A percentile compares a stretch with the other conserved stretches of the same genome.
Evolutionary conservation across 2,329 filamentous ascomycete genomes (phyloP).

Genomic region (Colletotrichum chlorophyti): DNA sequence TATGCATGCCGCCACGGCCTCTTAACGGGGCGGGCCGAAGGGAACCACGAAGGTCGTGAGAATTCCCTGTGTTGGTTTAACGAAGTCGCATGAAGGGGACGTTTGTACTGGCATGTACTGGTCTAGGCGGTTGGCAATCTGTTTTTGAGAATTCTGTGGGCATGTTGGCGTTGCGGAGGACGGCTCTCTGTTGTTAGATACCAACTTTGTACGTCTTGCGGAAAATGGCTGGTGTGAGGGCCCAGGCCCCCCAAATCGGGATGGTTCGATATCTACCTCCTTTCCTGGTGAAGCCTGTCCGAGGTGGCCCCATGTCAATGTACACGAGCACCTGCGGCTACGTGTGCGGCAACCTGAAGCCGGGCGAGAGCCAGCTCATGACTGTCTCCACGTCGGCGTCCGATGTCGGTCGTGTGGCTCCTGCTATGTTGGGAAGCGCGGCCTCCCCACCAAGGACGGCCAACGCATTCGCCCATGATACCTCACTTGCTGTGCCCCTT

Average conservation of each 20-base stretch:
- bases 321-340: no score
- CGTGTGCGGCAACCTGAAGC: no score
- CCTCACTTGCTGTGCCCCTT: conserved; percentile 39
- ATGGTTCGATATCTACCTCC: neutral
- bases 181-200: conserved; percentile 27
- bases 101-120: conserved; percentile 22
- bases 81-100: conserved; percentile 19
- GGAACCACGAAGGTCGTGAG: neutral
- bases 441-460: no score
- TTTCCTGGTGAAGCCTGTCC: neutral
- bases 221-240: neutral
- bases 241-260: neutral
- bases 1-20: neutral
- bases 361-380: no score
- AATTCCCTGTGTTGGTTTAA: neutral
- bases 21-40: neutral
- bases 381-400: no score
- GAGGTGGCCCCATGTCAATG: neutral
- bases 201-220: conserved; percentile 26
- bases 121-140: conserved; percentile 23
- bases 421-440: no score
- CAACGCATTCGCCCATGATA: no score
- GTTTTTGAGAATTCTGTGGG: conserved; percentile 6
- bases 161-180: conserved; percentile 23
- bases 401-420: no score